Evolutionary conservation across 352 stramenopile species (phyloP).

Genomic region (Pythium coloratum): DNA sequence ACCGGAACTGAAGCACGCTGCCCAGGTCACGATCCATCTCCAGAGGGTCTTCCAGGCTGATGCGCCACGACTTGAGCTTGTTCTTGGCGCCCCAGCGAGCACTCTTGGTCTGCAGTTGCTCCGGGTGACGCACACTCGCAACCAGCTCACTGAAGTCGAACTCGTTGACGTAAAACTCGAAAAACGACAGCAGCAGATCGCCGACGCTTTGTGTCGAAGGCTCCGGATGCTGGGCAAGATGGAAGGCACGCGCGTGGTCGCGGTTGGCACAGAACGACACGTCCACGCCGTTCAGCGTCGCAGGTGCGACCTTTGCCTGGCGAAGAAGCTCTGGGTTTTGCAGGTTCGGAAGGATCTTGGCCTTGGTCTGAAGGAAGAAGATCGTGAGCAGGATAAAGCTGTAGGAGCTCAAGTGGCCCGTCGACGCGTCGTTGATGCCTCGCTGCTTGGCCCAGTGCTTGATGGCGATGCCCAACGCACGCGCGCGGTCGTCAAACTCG

Average conservation of each 20-base stretch:
- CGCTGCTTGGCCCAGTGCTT: slow-evolving; percentile 98
- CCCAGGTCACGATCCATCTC: slow-evolving; percentile 79
- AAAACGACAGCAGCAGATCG: slow-evolving; percentile 94
- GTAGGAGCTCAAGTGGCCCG: slow-evolving; percentile 97
- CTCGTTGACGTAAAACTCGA: slow-evolving; percentile 95
- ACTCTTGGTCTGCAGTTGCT: slow-evolving; percentile 44
- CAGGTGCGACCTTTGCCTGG: slow-evolving; percentile 31
- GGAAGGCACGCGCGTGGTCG: slow-evolving; percentile 41
- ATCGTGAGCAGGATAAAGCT: slow-evolving; percentile 97
- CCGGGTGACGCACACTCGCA: slow-evolving; percentile 85
- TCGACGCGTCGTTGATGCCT: slow-evolving; percentile 94
- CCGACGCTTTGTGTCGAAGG: slow-evolving; percentile 34
- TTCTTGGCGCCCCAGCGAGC: slow-evolving; percentile 36
- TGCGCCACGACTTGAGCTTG: slow-evolving; percentile 71
- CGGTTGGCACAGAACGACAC: slow-evolving; percentile 71
- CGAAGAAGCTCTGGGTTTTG: slow-evolving; percentile 75
- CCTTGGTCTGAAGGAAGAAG: slow-evolving; percentile 92
- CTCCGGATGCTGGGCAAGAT: slow-evolving; percentile 22
- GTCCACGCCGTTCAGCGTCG: slow-evolving; percentile 56
- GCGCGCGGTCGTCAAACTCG: slow-evolving; percentile 69
- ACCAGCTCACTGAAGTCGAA: slow-evolving; percentile 96
- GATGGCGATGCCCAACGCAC: slow-evolving; percentile 92
- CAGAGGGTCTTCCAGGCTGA: slow-evolving; percentile 87
- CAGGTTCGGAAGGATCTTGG: slow-evolving; percentile 94
- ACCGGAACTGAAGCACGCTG: slow-evolving; percentile 67